These are phyloP conservation scores for Tricholoma furcatifolium DNA, from an alignment of 768 basidiomycete genomes.

Conservation along the genomic window DNA sequence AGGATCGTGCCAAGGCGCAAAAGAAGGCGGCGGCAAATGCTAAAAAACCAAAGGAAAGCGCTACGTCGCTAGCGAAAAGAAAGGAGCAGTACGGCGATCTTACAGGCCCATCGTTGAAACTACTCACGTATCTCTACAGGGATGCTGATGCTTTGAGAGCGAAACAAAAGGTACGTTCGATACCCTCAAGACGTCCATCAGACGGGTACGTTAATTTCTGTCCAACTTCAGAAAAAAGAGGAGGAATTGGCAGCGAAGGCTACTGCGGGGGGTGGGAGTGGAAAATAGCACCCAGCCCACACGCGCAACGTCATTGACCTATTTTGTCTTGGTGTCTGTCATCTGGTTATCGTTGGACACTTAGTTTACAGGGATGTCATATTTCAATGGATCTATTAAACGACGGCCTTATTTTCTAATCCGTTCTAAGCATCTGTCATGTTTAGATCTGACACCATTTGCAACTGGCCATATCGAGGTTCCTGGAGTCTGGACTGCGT, in stretches of 20 bases:
- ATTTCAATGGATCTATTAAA: neutral
- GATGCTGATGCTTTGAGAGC: conserved; percentile 74
- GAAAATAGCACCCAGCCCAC: conserved; percentile 43
- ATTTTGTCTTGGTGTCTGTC: conserved; percentile 1
- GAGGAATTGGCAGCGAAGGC: conserved; percentile 39
- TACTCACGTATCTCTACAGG: conserved; percentile 36
- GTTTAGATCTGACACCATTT: neutral
- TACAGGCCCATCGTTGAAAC: conserved; percentile 1
- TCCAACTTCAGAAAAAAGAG: conserved; percentile 47
- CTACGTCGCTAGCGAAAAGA: conserved; percentile 57
- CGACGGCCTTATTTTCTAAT: neutral
- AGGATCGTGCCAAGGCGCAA: conserved; percentile 68
- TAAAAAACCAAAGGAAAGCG: conserved; percentile 76
- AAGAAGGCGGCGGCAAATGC: conserved; percentile 58
- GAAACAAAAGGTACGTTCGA: conserved; percentile 69
- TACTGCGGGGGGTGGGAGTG: conserved; percentile 21
- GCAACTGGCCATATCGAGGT: neutral
- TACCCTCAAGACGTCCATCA: conserved; percentile 5
- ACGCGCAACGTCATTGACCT: too few relatives aligned
- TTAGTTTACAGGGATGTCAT: neutral
- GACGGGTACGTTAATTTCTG: conserved; percentile 4
- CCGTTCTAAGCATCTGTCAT: neutral
- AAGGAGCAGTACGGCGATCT: conserved; percentile 63
- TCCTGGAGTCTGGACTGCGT: neutral
- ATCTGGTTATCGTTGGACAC: neutral